Evolutionary conservation across 331 rosid species (phyloP).

Genomic region (Malus hybrid): DNA sequence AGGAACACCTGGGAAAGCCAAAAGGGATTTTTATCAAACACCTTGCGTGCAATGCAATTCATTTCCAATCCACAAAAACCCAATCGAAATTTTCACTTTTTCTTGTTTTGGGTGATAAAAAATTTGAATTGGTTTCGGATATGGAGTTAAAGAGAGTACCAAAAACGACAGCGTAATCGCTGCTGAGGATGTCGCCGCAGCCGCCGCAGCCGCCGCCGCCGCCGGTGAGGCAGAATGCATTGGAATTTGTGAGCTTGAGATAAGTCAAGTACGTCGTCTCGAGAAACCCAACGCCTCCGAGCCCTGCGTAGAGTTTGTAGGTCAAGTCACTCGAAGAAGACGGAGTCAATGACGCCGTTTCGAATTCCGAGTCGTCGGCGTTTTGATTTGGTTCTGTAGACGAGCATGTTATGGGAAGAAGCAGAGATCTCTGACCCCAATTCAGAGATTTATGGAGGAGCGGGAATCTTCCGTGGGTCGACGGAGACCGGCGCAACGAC

Average conservation of each 20-base stretch:
- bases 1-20: slow-evolving; percentile 62
- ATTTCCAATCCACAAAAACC: neutral
- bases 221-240: slow-evolving; percentile 62
- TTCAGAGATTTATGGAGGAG: neutral
- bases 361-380: slow-evolving; percentile 19
- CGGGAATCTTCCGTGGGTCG: slow-evolving; percentile 8
- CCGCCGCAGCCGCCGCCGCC: slow-evolving; percentile 52
- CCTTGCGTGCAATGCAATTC: neutral
- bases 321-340: slow-evolving; percentile 28
- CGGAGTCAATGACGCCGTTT: slow-evolving; percentile 15
- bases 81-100: neutral
- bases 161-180: slow-evolving; percentile 74
- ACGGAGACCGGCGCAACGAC: slow-evolving; percentile 13
- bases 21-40: slow-evolving; percentile 32
- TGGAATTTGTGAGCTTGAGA: slow-evolving; percentile 69
- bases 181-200: slow-evolving; percentile 65
- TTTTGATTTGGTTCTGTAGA: slow-evolving; percentile 33
- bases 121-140: neutral
- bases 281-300: slow-evolving; percentile 64
- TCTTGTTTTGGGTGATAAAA: neutral
- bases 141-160: slow-evolving; percentile 26
- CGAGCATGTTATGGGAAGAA: slow-evolving; percentile 38
- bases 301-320: slow-evolving; percentile 35
- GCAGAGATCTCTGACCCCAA: slow-evolving; percentile 7
- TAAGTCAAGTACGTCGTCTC: slow-evolving; percentile 76